These are phyloP conservation scores for Arxiozyma heterogenica DNA, from an alignment of 1,139 yeast species.

Conservation along the genomic window DNA sequence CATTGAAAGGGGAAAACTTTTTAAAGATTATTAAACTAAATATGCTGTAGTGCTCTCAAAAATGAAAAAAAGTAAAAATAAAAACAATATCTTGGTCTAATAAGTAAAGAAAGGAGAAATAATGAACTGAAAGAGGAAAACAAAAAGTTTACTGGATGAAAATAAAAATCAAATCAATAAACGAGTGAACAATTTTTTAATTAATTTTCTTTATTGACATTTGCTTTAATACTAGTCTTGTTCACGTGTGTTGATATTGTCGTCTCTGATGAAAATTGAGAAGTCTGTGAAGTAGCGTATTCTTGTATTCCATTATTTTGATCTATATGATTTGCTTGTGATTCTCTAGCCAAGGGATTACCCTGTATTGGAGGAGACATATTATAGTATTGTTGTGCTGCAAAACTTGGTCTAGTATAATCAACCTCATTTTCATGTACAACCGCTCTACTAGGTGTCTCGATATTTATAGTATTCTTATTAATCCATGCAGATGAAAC, in stretches of 20 bases:
- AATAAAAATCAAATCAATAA: too few relatives aligned
- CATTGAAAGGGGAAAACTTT: background rate
- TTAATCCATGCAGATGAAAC: background rate
- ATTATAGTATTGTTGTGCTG: slow-evolving; percentile 2
- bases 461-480: background rate
- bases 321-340: background rate
- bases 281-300: background rate
- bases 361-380: background rate
- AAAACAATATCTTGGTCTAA: too few relatives aligned
- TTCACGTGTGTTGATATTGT: background rate
- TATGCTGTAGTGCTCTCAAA: background rate
- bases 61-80: too few relatives aligned
- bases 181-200: background rate
- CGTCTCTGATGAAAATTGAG: background rate
- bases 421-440: slow-evolving; percentile 8
- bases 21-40: background rate
- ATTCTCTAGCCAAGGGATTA: background rate
- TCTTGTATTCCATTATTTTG: background rate
- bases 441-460: slow-evolving; percentile 6
- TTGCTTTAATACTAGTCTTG: background rate
- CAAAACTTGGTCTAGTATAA: slow-evolving; percentile 9
- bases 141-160: background rate
- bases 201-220: background rate
- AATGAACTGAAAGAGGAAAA: background rate
- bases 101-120: background rate